phyloP scores from a whole-genome alignment of 148 eudicot species.

The Chenopodium suecicum region DNA sequence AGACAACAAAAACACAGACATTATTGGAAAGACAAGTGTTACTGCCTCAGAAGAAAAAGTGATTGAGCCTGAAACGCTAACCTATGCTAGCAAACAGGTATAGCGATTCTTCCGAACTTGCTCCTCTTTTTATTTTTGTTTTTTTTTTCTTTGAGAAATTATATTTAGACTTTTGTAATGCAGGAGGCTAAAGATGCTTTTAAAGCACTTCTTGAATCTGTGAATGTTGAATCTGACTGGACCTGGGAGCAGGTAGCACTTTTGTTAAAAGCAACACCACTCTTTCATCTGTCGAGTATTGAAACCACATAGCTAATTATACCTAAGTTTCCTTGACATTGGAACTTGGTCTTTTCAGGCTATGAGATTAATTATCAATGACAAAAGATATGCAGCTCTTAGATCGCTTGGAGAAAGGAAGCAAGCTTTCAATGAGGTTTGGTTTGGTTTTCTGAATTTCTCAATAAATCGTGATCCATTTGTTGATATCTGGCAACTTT shows the following conservation, averaged over 20 bases:
- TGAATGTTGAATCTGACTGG: slow-evolving; percentile 86
- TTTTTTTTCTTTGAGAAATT: background rate
- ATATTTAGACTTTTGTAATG: slow-evolving; percentile 10
- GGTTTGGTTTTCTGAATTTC: background rate
- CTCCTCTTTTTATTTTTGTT: background rate
- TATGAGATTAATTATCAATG: slow-evolving; percentile 87
- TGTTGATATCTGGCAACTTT: slow-evolving; percentile 10
- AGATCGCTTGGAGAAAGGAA: slow-evolving; percentile 86
- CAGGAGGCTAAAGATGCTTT: slow-evolving; percentile 95
- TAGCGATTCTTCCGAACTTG: background rate
- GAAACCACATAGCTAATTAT: slow-evolving; percentile 1
- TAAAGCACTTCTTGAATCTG: slow-evolving; percentile 76
- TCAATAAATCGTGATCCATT: background rate
- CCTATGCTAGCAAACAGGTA: slow-evolving; percentile 83
- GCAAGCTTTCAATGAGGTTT: slow-evolving; percentile 90
- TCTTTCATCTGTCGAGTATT: background rate
- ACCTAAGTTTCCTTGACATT: slow-evolving; percentile 17
- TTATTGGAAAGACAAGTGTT: slow-evolving; percentile 35
- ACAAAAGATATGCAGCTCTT: slow-evolving; percentile 85
- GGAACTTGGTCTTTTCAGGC: slow-evolving; percentile 43
- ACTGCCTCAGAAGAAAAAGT: slow-evolving; percentile 51
- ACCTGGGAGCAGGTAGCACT: slow-evolving; percentile 88
- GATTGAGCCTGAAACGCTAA: slow-evolving; percentile 48
- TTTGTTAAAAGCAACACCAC: slow-evolving; percentile 2
- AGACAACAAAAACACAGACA: slow-evolving; percentile 39